These are phyloP conservation scores for Coniella vitis DNA, from an alignment of 2,329 filamentous ascomycete genomes.

Conservation along the genomic window DNA sequence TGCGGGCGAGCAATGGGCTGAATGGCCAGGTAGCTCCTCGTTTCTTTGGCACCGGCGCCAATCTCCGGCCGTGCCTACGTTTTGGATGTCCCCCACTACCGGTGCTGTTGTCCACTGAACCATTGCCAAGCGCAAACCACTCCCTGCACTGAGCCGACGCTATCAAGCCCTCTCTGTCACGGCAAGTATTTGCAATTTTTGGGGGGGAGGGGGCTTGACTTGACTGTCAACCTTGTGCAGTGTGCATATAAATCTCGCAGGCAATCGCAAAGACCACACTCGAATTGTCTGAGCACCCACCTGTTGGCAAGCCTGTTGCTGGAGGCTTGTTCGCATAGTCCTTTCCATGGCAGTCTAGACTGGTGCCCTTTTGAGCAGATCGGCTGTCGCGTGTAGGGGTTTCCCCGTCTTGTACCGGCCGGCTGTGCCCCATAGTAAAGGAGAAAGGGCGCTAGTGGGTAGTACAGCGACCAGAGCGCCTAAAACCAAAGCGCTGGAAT, in stretches of 20 bases:
- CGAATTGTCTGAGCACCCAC: no score
- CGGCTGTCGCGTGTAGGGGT: constrained; percentile 4
- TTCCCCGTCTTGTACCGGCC: not conserved
- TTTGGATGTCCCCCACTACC: constrained; percentile 2
- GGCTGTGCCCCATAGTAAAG: not conserved
- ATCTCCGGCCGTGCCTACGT: constrained; percentile 10
- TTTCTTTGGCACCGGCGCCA: constrained; percentile 3
- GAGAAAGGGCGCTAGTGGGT: not conserved
- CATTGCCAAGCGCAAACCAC: not conserved
- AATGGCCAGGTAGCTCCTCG: not conserved
- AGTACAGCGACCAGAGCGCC: constrained; percentile 1
- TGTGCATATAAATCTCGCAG: no score
- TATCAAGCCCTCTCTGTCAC: not conserved
- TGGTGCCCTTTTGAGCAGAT: not conserved
- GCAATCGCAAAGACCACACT: no score
- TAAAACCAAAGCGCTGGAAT: constrained; percentile 1
- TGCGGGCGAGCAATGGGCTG: not conserved
- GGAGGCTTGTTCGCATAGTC: no score
- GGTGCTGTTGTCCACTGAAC: not conserved
- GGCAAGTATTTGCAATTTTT: not conserved
- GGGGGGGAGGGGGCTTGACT: no score
- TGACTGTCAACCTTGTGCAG: no score
- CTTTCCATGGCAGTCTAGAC: not conserved
- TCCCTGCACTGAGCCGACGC: not conserved
- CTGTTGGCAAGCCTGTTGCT: no score